These are phyloP conservation scores for Paulownia fortunei DNA, from an alignment of 257 asterid genomes.

Conservation along the genomic window DNA sequence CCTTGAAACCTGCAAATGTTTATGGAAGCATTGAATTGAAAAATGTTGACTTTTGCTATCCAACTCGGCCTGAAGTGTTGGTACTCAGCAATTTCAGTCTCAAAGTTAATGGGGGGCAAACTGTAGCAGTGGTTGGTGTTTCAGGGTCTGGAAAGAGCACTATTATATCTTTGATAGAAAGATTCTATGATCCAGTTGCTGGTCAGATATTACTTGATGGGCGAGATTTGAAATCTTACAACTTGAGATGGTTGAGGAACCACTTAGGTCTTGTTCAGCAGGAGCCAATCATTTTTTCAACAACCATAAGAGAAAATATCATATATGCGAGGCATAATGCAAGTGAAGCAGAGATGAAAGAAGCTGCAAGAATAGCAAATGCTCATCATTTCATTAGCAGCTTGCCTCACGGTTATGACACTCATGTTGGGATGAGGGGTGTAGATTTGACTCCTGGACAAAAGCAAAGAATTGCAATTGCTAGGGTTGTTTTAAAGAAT, in stretches of 20 bases:
- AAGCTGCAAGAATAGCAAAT: slow-evolving; percentile 98
- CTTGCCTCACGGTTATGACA: slow-evolving; percentile 99
- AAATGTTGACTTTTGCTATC: slow-evolving; percentile 90
- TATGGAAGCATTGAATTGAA: slow-evolving; percentile 97
- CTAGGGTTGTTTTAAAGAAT: slow-evolving; percentile 86
- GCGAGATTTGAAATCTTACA: slow-evolving; percentile 87
- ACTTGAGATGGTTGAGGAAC: slow-evolving; percentile 97
- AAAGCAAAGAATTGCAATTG: slow-evolving; percentile 95
- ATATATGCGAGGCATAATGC: slow-evolving; percentile 99
- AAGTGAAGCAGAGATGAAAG: slow-evolving; percentile 99
- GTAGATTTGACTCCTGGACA: slow-evolving; percentile 99
- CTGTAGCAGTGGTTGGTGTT: slow-evolving; percentile 97
- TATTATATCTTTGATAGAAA: slow-evolving; percentile 83
- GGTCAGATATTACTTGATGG: slow-evolving; percentile 93
- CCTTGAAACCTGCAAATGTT: slow-evolving; percentile 95
- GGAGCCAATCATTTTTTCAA: slow-evolving; percentile 96
- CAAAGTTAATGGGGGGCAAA: slow-evolving; percentile 96
- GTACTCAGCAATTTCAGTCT: slow-evolving; percentile 98
- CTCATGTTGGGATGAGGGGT: slow-evolving; percentile 99
- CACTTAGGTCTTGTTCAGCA: slow-evolving; percentile 98
- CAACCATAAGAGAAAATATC: slow-evolving; percentile 91
- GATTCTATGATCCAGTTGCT: slow-evolving; percentile 94
- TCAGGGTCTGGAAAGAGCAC: slow-evolving; percentile 99
- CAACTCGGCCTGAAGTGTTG: slow-evolving; percentile 87
- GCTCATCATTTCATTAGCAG: slow-evolving; percentile 99